Conservation (phyloP, 2,329 filamentous ascomycete genomes). For the Berkeleyomyces rouxiae region DNA sequence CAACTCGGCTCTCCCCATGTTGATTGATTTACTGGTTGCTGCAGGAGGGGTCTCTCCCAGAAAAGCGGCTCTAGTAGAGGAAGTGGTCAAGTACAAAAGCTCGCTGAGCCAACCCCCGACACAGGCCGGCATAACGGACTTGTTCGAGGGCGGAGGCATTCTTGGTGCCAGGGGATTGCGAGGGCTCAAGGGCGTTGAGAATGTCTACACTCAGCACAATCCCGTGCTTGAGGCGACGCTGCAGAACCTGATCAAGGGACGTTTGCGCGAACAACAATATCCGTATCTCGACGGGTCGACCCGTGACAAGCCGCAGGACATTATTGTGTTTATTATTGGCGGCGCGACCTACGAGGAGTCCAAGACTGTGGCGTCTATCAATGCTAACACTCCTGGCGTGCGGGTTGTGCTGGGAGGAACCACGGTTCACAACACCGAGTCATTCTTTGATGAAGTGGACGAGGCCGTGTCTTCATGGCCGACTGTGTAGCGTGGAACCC, state of each 20-base stretch:
- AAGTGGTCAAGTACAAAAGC: constrained; percentile 69
- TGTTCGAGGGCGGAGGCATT: constrained; percentile 82
- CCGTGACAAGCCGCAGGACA: constrained; percentile 89
- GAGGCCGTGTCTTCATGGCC: constrained; percentile 81
- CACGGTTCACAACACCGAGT: constrained; percentile 68
- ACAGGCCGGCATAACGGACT: constrained; percentile 68
- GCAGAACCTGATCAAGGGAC: constrained; percentile 85
- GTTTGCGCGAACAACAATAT: constrained; percentile 70
- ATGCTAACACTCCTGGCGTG: constrained; percentile 75
- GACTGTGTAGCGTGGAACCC: neutral
- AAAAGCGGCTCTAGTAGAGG: constrained; percentile 62
- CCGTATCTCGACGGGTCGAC: constrained; percentile 87
- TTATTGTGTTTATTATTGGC: constrained; percentile 86
- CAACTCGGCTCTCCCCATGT: constrained; percentile 64
- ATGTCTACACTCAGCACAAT: constrained; percentile 96
- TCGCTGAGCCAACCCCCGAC: constrained; percentile 66
- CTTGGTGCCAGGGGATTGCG: constrained; percentile 67
- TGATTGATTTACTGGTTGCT: constrained; percentile 72
- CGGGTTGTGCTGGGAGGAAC: constrained; percentile 83
- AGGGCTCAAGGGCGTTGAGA: constrained; percentile 91
- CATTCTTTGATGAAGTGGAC: constrained; percentile 82
- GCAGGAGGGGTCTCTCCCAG: constrained; percentile 65
- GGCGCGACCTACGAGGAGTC: constrained; percentile 94
- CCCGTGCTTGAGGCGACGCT: constrained; percentile 73
- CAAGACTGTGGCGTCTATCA: constrained; percentile 88